Conservation (phyloP, 129 eudicot species). For the Lactuca saligna region DNA sequence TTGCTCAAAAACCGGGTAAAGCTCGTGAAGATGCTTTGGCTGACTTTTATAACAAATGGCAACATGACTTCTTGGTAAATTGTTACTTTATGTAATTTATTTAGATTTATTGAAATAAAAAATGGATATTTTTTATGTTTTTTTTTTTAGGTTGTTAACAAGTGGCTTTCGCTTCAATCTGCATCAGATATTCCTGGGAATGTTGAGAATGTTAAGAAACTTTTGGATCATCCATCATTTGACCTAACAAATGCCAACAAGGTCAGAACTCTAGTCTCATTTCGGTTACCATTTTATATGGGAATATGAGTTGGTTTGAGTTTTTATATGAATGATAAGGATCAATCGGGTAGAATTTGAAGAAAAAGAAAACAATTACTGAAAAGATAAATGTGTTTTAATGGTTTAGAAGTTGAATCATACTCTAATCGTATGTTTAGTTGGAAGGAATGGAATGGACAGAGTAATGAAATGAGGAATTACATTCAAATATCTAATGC, state of each 20-base stretch:
- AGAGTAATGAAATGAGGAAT: too few relatives aligned
- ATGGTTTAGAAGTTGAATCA: too few relatives aligned
- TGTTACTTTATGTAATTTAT: too few relatives aligned
- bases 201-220: slow-evolving; percentile 83
- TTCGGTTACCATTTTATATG: not conserved
- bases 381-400: too few relatives aligned
- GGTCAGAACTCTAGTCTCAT: slow-evolving; percentile 35
- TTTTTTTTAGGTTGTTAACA: slow-evolving; percentile 65
- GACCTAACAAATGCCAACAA: slow-evolving; percentile 93
- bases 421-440: too few relatives aligned
- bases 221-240: slow-evolving; percentile 74
- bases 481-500: too few relatives aligned
- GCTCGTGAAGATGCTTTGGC: slow-evolving; percentile 75
- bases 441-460: too few relatives aligned
- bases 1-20: slow-evolving; percentile 78
- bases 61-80: slow-evolving; percentile 72
- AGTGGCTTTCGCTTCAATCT: slow-evolving; percentile 96
- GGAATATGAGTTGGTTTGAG: too few relatives aligned
- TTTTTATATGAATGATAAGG: too few relatives aligned
- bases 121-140: not conserved
- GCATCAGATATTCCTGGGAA: slow-evolving; percentile 86
- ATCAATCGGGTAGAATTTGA: too few relatives aligned
- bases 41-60: slow-evolving; percentile 91
- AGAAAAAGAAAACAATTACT: too few relatives aligned
- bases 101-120: not conserved